These are phyloP conservation scores for Ramalina intermedia DNA, from an alignment of 495 filamentous ascomycete species.

Conservation along the genomic window DNA sequence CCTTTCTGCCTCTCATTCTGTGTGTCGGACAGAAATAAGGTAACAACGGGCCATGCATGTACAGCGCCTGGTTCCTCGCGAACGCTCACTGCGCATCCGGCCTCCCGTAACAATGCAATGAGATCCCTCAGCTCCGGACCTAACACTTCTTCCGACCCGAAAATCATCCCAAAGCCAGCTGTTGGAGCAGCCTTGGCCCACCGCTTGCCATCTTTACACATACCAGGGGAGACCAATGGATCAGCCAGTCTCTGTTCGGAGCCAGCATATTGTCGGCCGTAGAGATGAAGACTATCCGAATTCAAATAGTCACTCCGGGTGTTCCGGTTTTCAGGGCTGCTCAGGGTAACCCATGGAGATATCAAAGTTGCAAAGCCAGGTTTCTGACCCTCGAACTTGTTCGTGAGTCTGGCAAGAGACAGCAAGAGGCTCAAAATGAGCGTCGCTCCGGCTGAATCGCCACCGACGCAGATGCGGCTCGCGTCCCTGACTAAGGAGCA, in stretches of 20 bases:
- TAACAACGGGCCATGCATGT: constrained; percentile 68
- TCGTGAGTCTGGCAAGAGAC: constrained; percentile 28
- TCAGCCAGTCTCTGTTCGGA: constrained; percentile 29
- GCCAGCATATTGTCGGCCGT: constrained; percentile 51
- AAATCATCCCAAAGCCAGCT: constrained; percentile 46
- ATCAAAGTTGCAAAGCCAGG: constrained; percentile 44
- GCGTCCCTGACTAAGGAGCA: constrained; percentile 38
- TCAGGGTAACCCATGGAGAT: constrained; percentile 26
- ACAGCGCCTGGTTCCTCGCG: constrained; percentile 45
- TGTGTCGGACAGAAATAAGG: constrained; percentile 46
- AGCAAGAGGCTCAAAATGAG: constrained; percentile 54
- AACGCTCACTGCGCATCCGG: constrained; percentile 31
- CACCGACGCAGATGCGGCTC: constrained; percentile 44
- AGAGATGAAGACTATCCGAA: constrained; percentile 37
- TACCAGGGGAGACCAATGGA: constrained; percentile 50
- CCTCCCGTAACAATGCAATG: constrained; percentile 30
- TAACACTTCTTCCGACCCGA: constrained; percentile 59
- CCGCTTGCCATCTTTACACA: constrained; percentile 43
- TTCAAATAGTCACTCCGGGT: constrained; percentile 35
- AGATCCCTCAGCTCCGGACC: constrained; percentile 44
- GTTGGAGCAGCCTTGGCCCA: constrained; percentile 47
- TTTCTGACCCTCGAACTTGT: constrained; percentile 18
- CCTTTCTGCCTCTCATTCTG: constrained; percentile 41
- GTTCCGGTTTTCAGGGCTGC: constrained; percentile 23
- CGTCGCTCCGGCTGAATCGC: constrained; percentile 62